A percentile compares a stretch with the other conserved stretches of the same genome.
phyloP scores from a whole-genome alignment of 1,284 basidiomycete genomes.

The Ustilago nuda region DNA sequence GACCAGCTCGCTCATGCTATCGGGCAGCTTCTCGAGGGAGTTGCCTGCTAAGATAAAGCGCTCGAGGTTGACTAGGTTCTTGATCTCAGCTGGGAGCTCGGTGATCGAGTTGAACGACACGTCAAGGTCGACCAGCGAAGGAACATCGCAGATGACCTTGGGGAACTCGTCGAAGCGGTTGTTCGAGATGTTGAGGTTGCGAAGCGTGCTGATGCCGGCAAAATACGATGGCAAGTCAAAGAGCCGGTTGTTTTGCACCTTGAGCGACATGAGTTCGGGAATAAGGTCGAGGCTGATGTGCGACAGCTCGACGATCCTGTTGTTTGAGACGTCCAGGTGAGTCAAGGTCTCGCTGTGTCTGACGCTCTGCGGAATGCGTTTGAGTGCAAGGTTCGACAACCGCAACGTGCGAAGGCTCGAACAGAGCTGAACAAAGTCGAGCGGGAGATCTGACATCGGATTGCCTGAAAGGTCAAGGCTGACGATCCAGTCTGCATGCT shows the following conservation, averaged over 20 bases:
- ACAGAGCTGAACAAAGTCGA: constrained; percentile 95
- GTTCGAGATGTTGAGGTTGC: constrained; percentile 92
- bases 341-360: constrained; percentile 81
- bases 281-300: constrained; percentile 86
- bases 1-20: constrained; percentile 51
- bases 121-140: constrained; percentile 84
- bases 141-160: constrained; percentile 79
- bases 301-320: constrained; percentile 89
- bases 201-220: constrained; percentile 78
- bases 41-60: constrained; percentile 65
- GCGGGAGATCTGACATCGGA: constrained; percentile 93
- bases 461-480: constrained; percentile 92
- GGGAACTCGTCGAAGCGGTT: constrained; percentile 92
- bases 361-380: constrained; percentile 88
- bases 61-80: constrained; percentile 73
- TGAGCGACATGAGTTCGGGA: constrained; percentile 78
- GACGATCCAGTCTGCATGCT: constrained; percentile 85
- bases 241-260: constrained; percentile 92
- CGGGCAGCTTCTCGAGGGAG: constrained; percentile 59
- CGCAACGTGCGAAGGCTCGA: constrained; percentile 84
- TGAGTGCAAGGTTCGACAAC: constrained; percentile 93
- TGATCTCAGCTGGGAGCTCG: constrained; percentile 83
- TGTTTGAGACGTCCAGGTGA: constrained; percentile 90
- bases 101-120: constrained; percentile 93
- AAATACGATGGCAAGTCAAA: constrained; percentile 88